Evolutionary conservation across 1,139 yeast genomes (phyloP).

Genomic region (Geotrichum histeridarum): DNA sequence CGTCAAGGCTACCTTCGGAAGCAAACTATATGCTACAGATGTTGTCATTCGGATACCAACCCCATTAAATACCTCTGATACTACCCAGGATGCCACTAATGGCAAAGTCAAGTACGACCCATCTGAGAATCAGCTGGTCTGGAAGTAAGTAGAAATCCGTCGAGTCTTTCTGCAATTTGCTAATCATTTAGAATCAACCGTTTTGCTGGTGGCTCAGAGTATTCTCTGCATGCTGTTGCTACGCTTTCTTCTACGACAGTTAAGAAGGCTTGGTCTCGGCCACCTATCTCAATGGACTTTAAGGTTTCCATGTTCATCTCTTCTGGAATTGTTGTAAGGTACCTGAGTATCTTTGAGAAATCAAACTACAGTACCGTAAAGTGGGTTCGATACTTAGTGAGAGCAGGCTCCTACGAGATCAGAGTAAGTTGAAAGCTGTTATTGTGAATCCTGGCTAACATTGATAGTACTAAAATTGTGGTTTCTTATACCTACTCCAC

Average conservation of each 20-base stretch:
- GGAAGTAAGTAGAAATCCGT: conserved; percentile 44
- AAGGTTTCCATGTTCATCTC: conserved; percentile 69
- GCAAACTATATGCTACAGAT: conserved; percentile 59
- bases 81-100: conserved; percentile 41
- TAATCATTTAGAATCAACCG: conserved; percentile 44
- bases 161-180: not conserved
- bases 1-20: conserved; percentile 58
- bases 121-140: conserved; percentile 57
- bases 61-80: conserved; percentile 57
- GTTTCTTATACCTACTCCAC: not conserved
- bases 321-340: conserved; percentile 72
- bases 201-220: conserved; percentile 63
- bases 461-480: not conserved
- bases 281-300: conserved; percentile 73
- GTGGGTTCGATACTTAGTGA: conserved; percentile 77
- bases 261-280: conserved; percentile 54
- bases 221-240: conserved; percentile 49
- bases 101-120: conserved; percentile 70
- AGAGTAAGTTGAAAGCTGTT: conserved; percentile 35
- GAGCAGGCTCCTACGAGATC: conserved; percentile 75
- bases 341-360: conserved; percentile 63
- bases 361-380: conserved; percentile 67
- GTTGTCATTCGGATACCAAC: conserved; percentile 65
- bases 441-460: not conserved
- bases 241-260: conserved; percentile 39